Conservation (phyloP, 208 protist genomes). For the Leishmania arabica region DNA sequence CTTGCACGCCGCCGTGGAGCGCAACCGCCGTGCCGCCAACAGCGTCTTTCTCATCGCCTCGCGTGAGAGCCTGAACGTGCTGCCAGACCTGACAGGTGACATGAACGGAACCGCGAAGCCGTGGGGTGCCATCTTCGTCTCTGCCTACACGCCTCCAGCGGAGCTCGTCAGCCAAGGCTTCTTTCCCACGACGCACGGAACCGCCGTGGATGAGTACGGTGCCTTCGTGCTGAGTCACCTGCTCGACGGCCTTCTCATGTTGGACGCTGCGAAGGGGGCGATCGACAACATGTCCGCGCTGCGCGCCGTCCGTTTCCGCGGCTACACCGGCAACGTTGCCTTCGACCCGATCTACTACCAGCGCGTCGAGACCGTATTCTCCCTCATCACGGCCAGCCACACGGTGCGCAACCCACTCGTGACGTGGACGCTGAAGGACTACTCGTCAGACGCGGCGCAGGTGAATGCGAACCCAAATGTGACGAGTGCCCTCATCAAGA, state of each 20-base stretch:
- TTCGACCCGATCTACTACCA: conserved; percentile 78
- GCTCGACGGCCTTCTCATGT: conserved; percentile 70
- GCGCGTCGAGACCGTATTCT: conserved; percentile 57
- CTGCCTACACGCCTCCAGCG: conserved; percentile 49
- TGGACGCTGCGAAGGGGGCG: conserved; percentile 39
- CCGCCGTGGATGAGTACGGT: conserved; percentile 65
- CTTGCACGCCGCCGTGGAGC: conserved; percentile 45
- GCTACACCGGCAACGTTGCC: conserved; percentile 72
- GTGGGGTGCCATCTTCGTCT: conserved; percentile 77
- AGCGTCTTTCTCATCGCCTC: conserved; percentile 71
- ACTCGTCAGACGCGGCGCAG: conserved; percentile 32
- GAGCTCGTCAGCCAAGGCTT: conserved; percentile 48
- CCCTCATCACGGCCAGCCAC: conserved; percentile 52
- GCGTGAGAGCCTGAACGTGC: conserved; percentile 61
- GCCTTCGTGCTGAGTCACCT: conserved; percentile 83
- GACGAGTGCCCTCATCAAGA: conserved; percentile 43
- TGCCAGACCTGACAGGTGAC: conserved; percentile 41
- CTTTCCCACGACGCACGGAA: conserved; percentile 25
- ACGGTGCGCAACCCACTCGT: conserved; percentile 51
- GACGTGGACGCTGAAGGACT: conserved; percentile 55
- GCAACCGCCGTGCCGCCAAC: conserved; percentile 31
- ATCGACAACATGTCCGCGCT: conserved; percentile 41
- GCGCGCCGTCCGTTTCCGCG: conserved; percentile 52
- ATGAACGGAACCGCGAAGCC: conserved; percentile 26
- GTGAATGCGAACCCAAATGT: conserved; percentile 38